A percentile compares a stretch with the other conserved stretches of the same genome.
Conservation (phyloP, 2,329 filamentous ascomycete species). For the Trichoderma afroharzianum region DNA sequence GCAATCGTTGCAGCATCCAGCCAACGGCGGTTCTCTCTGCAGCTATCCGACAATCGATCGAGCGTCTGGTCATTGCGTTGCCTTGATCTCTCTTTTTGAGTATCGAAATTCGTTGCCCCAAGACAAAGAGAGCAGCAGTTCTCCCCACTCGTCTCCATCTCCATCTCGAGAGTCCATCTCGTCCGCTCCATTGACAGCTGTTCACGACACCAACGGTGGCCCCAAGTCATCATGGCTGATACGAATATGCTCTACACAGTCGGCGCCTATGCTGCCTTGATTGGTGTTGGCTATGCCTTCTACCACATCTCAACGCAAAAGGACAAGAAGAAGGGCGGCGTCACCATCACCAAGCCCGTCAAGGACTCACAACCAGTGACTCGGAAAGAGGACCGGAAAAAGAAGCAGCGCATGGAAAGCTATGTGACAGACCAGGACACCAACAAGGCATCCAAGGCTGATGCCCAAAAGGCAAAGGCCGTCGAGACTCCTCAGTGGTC, state of each 20-base stretch:
- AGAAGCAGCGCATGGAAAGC: conserved; percentile 45
- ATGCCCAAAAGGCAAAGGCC: conserved; percentile 24
- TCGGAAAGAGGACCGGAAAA: conserved; percentile 42
- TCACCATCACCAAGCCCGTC: conserved; percentile 28
- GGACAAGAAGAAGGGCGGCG: conserved; percentile 30
- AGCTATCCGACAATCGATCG: conserved; percentile 11
- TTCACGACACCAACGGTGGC: not conserved
- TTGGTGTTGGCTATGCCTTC: conserved; percentile 34
- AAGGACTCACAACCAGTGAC: conserved; percentile 32
- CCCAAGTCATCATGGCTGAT: conserved; percentile 31
- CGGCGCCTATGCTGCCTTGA: conserved; percentile 35
- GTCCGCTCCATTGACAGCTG: not conserved
- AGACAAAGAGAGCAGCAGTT: not conserved
- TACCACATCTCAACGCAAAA: conserved; percentile 37
- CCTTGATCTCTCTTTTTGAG: not conserved
- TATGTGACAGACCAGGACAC: conserved; percentile 37
- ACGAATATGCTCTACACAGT: conserved; percentile 35
- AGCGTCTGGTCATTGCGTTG: not conserved
- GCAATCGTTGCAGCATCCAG: conserved; percentile 7
- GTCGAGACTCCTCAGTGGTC: conserved; percentile 27
- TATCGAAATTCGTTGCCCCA: not conserved
- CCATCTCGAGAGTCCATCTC: not conserved
- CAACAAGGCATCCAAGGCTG: conserved; percentile 40
- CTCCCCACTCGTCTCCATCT: not conserved
- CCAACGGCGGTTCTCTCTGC: conserved; percentile 7